Evolutionary conservation across 2,329 filamentous ascomycete species (phyloP), one percentile per base, ranked within the genome.

Genomic region (Trichocomaceae sp.): DNA sequence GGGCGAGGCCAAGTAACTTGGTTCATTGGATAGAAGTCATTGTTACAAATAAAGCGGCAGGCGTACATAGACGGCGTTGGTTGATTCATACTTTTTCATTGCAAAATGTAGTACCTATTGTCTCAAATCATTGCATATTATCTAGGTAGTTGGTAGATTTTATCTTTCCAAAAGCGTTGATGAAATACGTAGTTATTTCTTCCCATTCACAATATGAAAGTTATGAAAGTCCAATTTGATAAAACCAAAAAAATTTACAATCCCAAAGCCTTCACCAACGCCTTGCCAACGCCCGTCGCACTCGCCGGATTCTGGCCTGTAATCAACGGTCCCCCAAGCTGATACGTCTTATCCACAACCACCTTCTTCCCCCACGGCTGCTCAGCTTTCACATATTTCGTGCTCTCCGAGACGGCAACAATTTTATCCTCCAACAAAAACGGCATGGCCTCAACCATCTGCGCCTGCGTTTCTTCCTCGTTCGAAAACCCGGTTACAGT

Each of bases 231-330:
- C 31, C 13, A 9, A 46, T 20, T n/a, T 47, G 9, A 44, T 13
- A 20, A 8, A 19, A 48, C 10, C 54, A 7, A 26, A 26, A 26
- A 26, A 26, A 4, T 26, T 26, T 26, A 59, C 29, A 59, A 23
- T 13, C 57, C 57, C 50, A 62, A 48, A 44, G 66, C 72, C 65
- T 71, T 69, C 15, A 74, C 60, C 54, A 79, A 67, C 15, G 69
- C 75, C 63, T 75, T 68, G 0, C 70, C 77, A 35, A 78, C 69
- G 0, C 62, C 70, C 1, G 63, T 65, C 9, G 74, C 75, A 62
- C 72, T 75, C 5, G 69, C 66, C 1, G 76, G 75, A 56, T 79
- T 79, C 66, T 79, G 76, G 0, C 77, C 77, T 0, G 77, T 79
- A 49, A 79, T 76, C 58, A 79, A 58, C 39, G 64, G 60, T 3